These are phyloP conservation scores for Aleurites moluccanus DNA, from an alignment of 441 rosid genomes.

Conservation along the genomic window DNA sequence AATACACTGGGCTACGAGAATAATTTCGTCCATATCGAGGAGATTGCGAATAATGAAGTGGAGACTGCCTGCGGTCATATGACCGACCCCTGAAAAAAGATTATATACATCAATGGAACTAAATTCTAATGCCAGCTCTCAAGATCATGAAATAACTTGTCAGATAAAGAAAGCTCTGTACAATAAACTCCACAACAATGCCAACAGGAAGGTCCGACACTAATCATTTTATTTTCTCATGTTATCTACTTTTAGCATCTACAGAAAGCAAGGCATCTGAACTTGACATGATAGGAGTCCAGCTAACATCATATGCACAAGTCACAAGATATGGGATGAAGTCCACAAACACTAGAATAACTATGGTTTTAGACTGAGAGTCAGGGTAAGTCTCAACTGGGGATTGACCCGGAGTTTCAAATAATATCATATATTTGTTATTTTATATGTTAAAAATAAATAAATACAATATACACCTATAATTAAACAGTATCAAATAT, in stretches of 20 bases:
- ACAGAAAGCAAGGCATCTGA: neutral
- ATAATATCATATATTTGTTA: too few relatives aligned
- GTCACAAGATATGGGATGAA: neutral
- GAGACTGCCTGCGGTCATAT: constrained; percentile 41
- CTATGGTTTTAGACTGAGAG: too few relatives aligned
- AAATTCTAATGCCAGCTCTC: neutral
- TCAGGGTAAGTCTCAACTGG: too few relatives aligned
- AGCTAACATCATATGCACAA: neutral
- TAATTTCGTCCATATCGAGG: constrained; percentile 46
- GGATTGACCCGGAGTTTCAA: too few relatives aligned
- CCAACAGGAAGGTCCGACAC: neutral
- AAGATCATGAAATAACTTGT: neutral
- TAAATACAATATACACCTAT: too few relatives aligned
- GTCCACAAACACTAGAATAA: neutral
- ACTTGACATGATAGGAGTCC: neutral
- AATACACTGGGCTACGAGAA: constrained; percentile 53
- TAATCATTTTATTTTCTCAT: neutral
- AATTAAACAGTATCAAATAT: too few relatives aligned
- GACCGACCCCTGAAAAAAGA: constrained; percentile 34
- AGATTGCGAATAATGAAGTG: constrained; percentile 45
- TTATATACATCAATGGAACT: neutral
- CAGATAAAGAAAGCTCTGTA: neutral
- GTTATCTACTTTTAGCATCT: neutral
- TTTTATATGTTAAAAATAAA: too few relatives aligned
- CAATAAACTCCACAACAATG: neutral